Percentiles rank a stretch among this genome's conserved stretches.
These are phyloP conservation scores for Chaetomium fimeti DNA, from an alignment of 495 filamentous ascomycete genomes.

Conservation along the genomic window DNA sequence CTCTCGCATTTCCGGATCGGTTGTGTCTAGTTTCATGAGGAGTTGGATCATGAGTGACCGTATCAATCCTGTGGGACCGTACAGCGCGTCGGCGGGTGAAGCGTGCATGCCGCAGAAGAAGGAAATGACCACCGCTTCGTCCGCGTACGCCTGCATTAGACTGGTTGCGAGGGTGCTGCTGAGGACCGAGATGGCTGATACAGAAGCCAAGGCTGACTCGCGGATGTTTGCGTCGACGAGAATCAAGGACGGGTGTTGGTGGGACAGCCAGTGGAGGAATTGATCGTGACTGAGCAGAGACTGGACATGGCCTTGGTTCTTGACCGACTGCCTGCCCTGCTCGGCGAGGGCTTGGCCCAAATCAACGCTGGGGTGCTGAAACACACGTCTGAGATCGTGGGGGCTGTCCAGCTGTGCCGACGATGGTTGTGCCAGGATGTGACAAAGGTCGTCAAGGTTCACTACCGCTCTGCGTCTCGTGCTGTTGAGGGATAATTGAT, in stretches of 20 bases:
- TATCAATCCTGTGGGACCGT: neutral
- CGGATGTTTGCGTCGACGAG: slow-evolving; percentile 9
- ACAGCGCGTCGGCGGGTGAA: neutral
- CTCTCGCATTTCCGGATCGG: neutral
- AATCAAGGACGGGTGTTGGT: neutral
- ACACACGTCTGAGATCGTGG: too few species aligned
- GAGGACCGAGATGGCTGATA: neutral
- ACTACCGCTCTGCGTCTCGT: too few species aligned
- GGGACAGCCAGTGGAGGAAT: neutral
- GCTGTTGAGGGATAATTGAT: too few species aligned
- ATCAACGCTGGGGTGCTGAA: neutral
- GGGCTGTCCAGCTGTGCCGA: too few species aligned
- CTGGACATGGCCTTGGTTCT: slow-evolving; percentile 6
- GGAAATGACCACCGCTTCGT: neutral
- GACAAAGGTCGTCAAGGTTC: too few species aligned
- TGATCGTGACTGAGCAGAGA: neutral
- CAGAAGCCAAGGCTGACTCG: too few species aligned
- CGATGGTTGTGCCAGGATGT: too few species aligned
- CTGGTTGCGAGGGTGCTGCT: neutral
- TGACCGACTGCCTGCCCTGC: neutral
- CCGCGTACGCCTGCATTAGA: neutral
- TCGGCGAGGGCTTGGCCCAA: neutral
- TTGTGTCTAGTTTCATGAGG: neutral
- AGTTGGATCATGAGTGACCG: neutral
- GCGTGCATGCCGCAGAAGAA: slow-evolving; percentile 10